Base-by-base conservation (phyloP, 345 rosid species). In the Populus simonii region DNA sequence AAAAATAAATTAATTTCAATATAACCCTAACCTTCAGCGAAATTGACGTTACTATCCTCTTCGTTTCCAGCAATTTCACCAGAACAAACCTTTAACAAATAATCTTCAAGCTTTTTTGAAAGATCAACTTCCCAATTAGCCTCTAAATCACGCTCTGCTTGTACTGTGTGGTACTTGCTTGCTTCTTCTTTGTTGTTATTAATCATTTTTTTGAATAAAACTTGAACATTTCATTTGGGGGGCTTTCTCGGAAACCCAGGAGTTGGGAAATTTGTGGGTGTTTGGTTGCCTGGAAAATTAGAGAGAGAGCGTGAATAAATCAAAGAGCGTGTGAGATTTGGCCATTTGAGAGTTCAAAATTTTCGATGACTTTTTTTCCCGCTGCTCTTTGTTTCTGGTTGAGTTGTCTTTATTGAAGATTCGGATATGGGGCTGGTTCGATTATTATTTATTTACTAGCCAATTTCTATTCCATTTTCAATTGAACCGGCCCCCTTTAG, bases 51-150 rank as follows among this genome's bases (percentile, higher is more conserved):
- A 33, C 76, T 89, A 63, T 81, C 85, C 59, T 87, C 88, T 62
- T 87, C 88, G 49, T 87, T 72, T 16, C 85, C 83, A 5, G 86
- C 85, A 59, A 90, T 86, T 89, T 92, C 95, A 29, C 98, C 97
- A 43, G 97, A 85, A 82, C 97, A 94, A 29, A 96, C 89, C 82
- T 92, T 92, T 65, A 92, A 86, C 22, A 96, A 91, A 76, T 96
- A 96, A 65, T 94, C 97, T 85, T 92, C 96, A 71, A 96, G 96
- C 87, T 89, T 88, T 73, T 86, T 85, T 71, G 98, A 85, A 74
- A 96, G 89, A 86, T 94, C 89, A 23, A 96, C 97, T 66, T 92
- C 96, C 97, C 98, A 94, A 78, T 96, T 96, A 29, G 99, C 94
- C 73, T 87, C 91, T 72, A 91, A 88, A 84, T 94, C 97, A 6